These are phyloP conservation scores for Pseudogymnoascus sp. DNA, from an alignment of 2,329 filamentous ascomycete species.

Conservation along the genomic window DNA sequence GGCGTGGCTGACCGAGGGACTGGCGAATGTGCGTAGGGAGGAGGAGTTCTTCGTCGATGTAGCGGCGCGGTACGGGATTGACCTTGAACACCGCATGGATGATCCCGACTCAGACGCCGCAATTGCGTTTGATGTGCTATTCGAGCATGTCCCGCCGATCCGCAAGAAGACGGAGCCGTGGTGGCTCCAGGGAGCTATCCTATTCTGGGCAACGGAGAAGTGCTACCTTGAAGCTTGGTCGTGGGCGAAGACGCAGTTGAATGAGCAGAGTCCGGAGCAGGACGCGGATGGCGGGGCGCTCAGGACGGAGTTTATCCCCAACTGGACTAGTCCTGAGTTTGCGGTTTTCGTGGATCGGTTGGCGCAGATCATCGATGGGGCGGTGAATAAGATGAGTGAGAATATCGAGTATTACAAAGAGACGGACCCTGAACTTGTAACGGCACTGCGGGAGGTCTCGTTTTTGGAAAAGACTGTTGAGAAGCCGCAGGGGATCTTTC, in stretches of 20 bases:
- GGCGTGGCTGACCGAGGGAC: conserved; percentile 53
- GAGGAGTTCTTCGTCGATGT: conserved; percentile 60
- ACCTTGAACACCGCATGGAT: conserved; percentile 27
- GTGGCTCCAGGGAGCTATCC: conserved; percentile 55
- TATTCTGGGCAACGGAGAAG: conserved; percentile 71
- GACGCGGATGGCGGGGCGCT: conserved; percentile 58
- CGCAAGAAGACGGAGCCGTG: neutral
- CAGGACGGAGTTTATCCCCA: conserved; percentile 55
- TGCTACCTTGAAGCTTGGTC: conserved; percentile 54
- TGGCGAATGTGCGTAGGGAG: conserved; percentile 59
- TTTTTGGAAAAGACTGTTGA: conserved; percentile 29
- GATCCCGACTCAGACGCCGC: conserved; percentile 30
- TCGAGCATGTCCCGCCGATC: conserved; percentile 38
- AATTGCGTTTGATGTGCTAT: conserved; percentile 36
- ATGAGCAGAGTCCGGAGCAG: conserved; percentile 26
- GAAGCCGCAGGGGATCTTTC: neutral
- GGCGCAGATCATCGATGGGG: conserved; percentile 45
- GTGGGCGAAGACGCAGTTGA: conserved; percentile 32
- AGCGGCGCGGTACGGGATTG: conserved; percentile 49
- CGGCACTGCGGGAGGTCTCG: conserved; percentile 33
- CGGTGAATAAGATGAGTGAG: conserved; percentile 31
- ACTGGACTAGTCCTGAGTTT: conserved; percentile 58
- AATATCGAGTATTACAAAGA: conserved; percentile 26
- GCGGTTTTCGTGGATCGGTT: conserved; percentile 48
- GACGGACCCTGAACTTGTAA: conserved; percentile 25